Evolutionary conservation across 2,329 filamentous ascomycete species (phyloP).

Genomic region (Pseudogymnoascus destructans): DNA sequence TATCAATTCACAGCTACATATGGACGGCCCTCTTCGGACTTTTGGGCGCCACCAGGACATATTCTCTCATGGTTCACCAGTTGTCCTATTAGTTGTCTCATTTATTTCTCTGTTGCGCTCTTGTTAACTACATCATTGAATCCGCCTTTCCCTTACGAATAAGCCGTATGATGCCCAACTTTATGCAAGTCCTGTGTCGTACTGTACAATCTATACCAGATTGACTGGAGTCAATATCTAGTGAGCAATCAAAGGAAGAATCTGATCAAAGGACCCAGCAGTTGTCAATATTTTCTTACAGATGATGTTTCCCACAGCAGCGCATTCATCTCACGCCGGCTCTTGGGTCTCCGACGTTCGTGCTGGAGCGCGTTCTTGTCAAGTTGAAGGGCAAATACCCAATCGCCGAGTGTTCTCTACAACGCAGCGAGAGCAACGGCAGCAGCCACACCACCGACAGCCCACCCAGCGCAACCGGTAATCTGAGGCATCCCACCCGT

Average conservation of each 20-base stretch:
- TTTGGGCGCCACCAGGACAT: neutral
- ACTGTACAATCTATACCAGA: neutral
- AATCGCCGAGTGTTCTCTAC: neutral
- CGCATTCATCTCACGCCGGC: neutral
- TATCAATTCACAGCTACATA: neutral
- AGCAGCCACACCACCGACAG: neutral
- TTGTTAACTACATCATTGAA: neutral
- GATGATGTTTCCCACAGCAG: neutral
- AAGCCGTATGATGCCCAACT: neutral
- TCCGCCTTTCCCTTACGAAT: neutral
- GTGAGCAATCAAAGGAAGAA: neutral
- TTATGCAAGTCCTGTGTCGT: neutral
- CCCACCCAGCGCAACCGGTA: neutral
- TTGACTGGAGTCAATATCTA: neutral
- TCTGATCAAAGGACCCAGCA: neutral
- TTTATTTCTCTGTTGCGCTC: neutral
- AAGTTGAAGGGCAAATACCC: neutral
- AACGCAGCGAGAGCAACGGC: slow-evolving; percentile 2
- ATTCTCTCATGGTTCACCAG: neutral
- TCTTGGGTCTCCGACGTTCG: neutral
- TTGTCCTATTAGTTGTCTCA: neutral
- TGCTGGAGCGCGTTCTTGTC: neutral
- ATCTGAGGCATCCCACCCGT: slow-evolving; percentile 8
- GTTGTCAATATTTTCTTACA: neutral
- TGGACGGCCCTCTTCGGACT: neutral